phyloP scores from a whole-genome alignment of 352 stramenopile genomes.

The Phytophthora agathidicida region DNA sequence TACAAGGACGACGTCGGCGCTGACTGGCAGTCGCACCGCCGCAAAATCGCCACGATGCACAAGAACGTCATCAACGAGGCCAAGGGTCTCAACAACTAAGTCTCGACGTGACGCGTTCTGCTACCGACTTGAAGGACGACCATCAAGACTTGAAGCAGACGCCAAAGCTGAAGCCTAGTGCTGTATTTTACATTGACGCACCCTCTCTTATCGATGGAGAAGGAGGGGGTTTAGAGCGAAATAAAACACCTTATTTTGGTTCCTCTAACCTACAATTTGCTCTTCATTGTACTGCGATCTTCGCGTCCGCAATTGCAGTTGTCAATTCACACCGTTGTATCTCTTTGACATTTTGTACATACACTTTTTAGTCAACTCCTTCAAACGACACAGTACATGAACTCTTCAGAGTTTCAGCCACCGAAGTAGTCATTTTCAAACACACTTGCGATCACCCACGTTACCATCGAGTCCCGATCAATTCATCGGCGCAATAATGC shows the following conservation, averaged over 20 bases:
- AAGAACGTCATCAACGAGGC: constrained; percentile 84
- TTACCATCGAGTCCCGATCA: too few relatives aligned
- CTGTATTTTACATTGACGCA: constrained; percentile 42
- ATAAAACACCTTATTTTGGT: constrained; percentile 30
- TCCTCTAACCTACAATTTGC: neutral
- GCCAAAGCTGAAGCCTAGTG: constrained; percentile 9
- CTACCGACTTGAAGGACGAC: neutral
- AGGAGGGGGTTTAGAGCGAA: constrained; percentile 14
- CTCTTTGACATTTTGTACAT: constrained; percentile 8
- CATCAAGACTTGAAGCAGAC: constrained; percentile 8
- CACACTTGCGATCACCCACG: too few relatives aligned
- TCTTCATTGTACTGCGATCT: neutral
- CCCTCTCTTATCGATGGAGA: neutral
- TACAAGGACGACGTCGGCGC: constrained; percentile 67
- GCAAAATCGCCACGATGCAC: constrained; percentile 66
- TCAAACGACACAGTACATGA: too few relatives aligned
- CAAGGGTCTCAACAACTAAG: constrained; percentile 71
- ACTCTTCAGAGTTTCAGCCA: too few relatives aligned
- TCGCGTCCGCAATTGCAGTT: neutral
- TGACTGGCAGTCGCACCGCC: constrained; percentile 81
- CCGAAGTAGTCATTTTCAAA: too few relatives aligned
- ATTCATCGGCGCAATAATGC: too few relatives aligned
- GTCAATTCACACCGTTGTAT: constrained; percentile 9
- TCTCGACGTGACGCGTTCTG: neutral
- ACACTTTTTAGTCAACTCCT: constrained; percentile 8